These are phyloP conservation scores for Casuarina equisetifolia DNA, from an alignment of 306 rosid species.

Conservation along the genomic window DNA sequence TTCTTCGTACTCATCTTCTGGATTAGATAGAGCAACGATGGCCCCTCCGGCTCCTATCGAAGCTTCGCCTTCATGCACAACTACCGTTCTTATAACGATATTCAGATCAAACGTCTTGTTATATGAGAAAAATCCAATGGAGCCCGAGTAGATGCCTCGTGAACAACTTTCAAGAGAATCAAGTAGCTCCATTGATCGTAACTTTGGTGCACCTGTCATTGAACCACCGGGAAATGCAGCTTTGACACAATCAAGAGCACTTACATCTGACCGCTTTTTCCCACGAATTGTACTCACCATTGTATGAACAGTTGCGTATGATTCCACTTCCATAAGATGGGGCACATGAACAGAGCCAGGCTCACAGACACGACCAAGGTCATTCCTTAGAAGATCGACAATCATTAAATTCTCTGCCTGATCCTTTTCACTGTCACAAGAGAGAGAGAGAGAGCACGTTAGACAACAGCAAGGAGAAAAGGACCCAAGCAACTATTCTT, in stretches of 20 bases:
- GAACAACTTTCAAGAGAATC: constrained; percentile 77
- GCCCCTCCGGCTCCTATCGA: constrained; percentile 99
- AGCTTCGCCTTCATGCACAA: constrained; percentile 80
- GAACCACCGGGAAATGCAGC: constrained; percentile 99
- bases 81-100: constrained; percentile 87
- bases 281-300: constrained; percentile 97
- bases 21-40: constrained; percentile 80
- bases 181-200: constrained; percentile 93
- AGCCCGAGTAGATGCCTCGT: constrained; percentile 93
- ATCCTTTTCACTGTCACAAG: constrained; percentile 74
- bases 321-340: constrained; percentile 82
- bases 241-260: constrained; percentile 72
- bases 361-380: constrained; percentile 93
- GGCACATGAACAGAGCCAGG: constrained; percentile 97
- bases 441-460: constrained; percentile 8
- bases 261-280: constrained; percentile 53
- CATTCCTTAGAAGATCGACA: constrained; percentile 95
- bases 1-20: constrained; percentile 87
- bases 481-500: not conserved
- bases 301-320: constrained; percentile 93
- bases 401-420: constrained; percentile 98
- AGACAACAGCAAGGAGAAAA: constrained; percentile 16
- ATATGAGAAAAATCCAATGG: constrained; percentile 90
- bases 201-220: constrained; percentile 98
- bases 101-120: constrained; percentile 92